Conservation (phyloP, 306 rosid genomes). For the Vigna hirtella region DNA sequence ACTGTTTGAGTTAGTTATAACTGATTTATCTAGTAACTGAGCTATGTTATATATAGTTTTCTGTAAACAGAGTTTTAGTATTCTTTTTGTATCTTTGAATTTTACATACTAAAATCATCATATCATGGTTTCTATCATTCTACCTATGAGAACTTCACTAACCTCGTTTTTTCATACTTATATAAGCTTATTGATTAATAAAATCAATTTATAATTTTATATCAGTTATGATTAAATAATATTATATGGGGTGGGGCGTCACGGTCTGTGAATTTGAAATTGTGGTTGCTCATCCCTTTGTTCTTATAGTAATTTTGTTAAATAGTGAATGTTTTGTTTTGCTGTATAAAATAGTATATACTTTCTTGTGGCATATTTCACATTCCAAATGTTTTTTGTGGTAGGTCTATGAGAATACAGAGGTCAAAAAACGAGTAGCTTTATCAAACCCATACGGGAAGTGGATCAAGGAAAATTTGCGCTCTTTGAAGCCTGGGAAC, state of each 20-base stretch:
- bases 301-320: slow-evolving; percentile 8
- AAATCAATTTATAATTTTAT: slow-evolving; percentile 2
- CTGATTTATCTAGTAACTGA: too few relatives aligned
- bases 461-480: slow-evolving; percentile 86
- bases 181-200: slow-evolving; percentile 18
- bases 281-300: slow-evolving; percentile 26
- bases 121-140: too few relatives aligned
- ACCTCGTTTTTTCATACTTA: slow-evolving; percentile 33
- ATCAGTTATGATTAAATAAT: slow-evolving; percentile 13
- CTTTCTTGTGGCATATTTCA: slow-evolving; percentile 19
- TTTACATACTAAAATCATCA: too few relatives aligned
- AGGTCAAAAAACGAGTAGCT: slow-evolving; percentile 95
- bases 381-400: slow-evolving; percentile 48
- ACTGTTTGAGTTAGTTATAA: too few relatives aligned
- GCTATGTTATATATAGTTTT: too few relatives aligned
- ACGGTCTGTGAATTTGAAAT: slow-evolving; percentile 29
- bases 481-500: slow-evolving; percentile 74
- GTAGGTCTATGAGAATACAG: slow-evolving; percentile 96
- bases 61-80: too few relatives aligned
- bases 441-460: slow-evolving; percentile 86
- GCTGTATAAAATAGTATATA: slow-evolving; percentile 26
- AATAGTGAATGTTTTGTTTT: slow-evolving; percentile 3
- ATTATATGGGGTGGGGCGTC: slow-evolving; percentile 15
- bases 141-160: slow-evolving; percentile 9
- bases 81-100: too few relatives aligned